Percentiles rank a stretch among this genome's conserved stretches.
Conservation (phyloP, 1,284 basidiomycete species). For the Coriolopsis trogii region DNA sequence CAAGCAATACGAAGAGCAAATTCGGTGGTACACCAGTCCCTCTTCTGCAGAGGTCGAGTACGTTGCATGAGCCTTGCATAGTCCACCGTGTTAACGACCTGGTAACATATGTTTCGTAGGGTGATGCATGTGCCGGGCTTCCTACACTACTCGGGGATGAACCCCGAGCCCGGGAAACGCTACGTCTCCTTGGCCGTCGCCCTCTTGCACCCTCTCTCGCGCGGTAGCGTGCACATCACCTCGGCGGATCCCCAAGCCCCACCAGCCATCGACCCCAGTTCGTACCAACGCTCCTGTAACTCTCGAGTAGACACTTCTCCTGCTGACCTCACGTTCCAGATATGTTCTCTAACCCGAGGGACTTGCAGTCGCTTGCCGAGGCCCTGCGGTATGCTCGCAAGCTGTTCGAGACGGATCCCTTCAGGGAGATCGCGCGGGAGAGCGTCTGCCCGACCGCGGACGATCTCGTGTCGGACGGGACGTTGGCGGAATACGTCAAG, state of each 20-base stretch:
- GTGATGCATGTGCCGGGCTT: slow-evolving; percentile 8
- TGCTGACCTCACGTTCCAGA: background rate
- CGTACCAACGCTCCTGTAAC: background rate
- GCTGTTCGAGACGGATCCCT: slow-evolving; percentile 15
- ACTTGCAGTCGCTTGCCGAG: slow-evolving; percentile 14
- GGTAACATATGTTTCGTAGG: background rate
- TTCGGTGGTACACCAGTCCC: slow-evolving; percentile 1
- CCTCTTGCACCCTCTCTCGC: slow-evolving; percentile 30
- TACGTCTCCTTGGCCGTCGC: slow-evolving; percentile 7
- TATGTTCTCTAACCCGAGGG: slow-evolving; percentile 10
- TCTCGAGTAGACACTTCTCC: too few relatives aligned
- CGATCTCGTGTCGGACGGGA: slow-evolving; percentile 14
- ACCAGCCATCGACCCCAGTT: slow-evolving; percentile 46
- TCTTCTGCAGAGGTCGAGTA: slow-evolving; percentile 14
- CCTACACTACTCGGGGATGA: background rate
- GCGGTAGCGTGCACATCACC: slow-evolving; percentile 45
- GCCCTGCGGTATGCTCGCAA: slow-evolving; percentile 9
- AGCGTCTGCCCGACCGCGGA: slow-evolving; percentile 16
- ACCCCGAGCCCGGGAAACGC: slow-evolving; percentile 1
- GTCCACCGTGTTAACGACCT: background rate
- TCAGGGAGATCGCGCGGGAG: slow-evolving; percentile 11
- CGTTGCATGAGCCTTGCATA: background rate
- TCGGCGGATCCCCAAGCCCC: slow-evolving; percentile 43
- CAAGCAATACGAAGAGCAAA: slow-evolving; percentile 10
- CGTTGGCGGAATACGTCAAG: slow-evolving; percentile 18